Evolutionary conservation across 208 protist genomes (phyloP), one percentile per base, ranked within the genome.

Genomic region (Cochliopodium minus): DNA sequence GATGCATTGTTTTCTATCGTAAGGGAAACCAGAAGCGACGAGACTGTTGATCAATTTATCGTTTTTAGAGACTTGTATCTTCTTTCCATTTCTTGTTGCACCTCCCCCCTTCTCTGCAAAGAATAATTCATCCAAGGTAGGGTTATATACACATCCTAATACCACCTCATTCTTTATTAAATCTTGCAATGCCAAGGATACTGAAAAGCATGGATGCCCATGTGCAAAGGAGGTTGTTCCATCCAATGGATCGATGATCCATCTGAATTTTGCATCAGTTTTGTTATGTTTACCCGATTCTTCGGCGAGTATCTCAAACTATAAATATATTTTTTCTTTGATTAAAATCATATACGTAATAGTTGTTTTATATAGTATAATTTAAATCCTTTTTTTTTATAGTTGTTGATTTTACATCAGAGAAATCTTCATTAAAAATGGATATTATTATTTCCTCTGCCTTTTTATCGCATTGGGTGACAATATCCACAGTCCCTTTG

Each of bases 161-260:
- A 43, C n/a, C n/a, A n/a, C n/a, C 20, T 4, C 5, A 36, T 43
- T 42, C 2, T 22, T 34, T 34, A 11, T 20, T 28, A 42, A 15
- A 26, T 22, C n/a, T n/a, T n/a, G 1, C 1, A 55, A 15, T 43
- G 17, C 50, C 28, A 55, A 42, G n/a, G 28, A 38, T 6, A 36
- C 22, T 32, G 28, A 22, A n/a, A 55, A 7, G n/a, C 2, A 5
- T 15, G 50, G 50, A n/a, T 32, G 17, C n/a, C 11, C 7, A 30
- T 55, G 50, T 10, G 42, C 34, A 32, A 55, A 55, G 42, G 38
- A 42, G 2, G 50, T 55, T 23, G 50, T 55, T 43, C 50, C 50
- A 32, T 55, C 50, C 39, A 55, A 42, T 1, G 50, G 50, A 26
- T 55, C 50, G 30, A 55, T 55, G 13, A 42, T 32, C 50, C 50